These are phyloP conservation scores for Domatiomyces catenatus DNA, from an alignment of 2,329 filamentous ascomycete genomes.

Conservation along the genomic window DNA sequence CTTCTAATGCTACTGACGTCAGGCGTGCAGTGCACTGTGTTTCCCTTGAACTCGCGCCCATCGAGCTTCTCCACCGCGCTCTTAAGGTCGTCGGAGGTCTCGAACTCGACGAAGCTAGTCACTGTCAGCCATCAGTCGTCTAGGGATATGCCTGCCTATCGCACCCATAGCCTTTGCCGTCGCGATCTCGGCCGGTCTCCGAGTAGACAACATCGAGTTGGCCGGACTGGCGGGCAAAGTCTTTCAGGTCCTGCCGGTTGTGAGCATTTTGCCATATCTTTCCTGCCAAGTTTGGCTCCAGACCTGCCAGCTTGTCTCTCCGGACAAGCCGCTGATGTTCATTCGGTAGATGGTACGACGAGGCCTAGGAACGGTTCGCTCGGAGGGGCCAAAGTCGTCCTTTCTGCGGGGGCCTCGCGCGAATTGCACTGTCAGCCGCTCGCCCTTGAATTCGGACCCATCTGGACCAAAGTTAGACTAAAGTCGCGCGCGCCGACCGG, in stretches of 20 bases:
- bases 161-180: slow-evolving; percentile 66
- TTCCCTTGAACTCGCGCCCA: slow-evolving; percentile 80
- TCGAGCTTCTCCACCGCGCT: slow-evolving; percentile 91
- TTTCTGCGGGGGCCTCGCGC: slow-evolving; percentile 68
- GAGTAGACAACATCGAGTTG: slow-evolving; percentile 89
- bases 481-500: not conserved
- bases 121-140: not conserved
- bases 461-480: slow-evolving; percentile 37
- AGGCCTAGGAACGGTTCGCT: slow-evolving; percentile 57
- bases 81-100: slow-evolving; percentile 77
- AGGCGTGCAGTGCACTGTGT: slow-evolving; percentile 66
- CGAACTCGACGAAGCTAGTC: slow-evolving; percentile 90
- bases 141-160: not conserved
- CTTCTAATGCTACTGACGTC: slow-evolving; percentile 48
- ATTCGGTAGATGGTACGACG: slow-evolving; percentile 91
- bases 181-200: slow-evolving; percentile 81
- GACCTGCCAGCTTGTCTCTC: slow-evolving; percentile 99
- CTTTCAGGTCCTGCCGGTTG: slow-evolving; percentile 80
- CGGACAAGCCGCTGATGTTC: slow-evolving; percentile 91
- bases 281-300: slow-evolving; percentile 37
- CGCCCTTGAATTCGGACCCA: slow-evolving; percentile 95
- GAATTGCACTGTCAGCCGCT: slow-evolving; percentile 94
- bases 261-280: slow-evolving; percentile 3
- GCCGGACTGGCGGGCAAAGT: slow-evolving; percentile 92
- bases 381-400: slow-evolving; percentile 48